phyloP scores from a whole-genome alignment of 176 grass and related monocot species.

The Thinopyrum elongatum region DNA sequence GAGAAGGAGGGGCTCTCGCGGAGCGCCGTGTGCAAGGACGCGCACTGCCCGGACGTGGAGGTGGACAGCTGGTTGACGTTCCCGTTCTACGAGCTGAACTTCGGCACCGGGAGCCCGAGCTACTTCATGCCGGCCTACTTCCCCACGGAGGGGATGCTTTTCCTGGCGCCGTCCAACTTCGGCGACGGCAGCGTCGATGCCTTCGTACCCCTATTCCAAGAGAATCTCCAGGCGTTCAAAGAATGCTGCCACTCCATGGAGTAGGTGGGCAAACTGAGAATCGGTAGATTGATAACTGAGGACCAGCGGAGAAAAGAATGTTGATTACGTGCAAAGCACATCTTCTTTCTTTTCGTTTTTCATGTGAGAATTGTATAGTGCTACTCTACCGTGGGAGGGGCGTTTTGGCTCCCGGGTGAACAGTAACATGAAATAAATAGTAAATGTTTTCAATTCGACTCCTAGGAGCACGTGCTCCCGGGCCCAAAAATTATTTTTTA shows the following conservation, averaged over 20 bases:
- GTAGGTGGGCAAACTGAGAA: too few species aligned
- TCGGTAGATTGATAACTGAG: too few species aligned
- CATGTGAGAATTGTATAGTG: too few species aligned
- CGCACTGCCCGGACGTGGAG: constrained; percentile 62
- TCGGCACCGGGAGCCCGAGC: constrained; percentile 54
- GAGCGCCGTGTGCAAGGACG: constrained; percentile 39
- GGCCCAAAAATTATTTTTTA: too few species aligned
- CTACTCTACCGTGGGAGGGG: too few species aligned
- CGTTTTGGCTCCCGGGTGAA: too few species aligned
- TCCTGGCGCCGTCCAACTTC: constrained; percentile 50
- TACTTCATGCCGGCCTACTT: constrained; percentile 80
- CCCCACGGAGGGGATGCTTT: constrained; percentile 56
- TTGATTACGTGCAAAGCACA: too few species aligned
- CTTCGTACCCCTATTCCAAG: constrained; percentile 51
- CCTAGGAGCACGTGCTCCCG: too few species aligned
- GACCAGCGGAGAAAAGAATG: too few species aligned
- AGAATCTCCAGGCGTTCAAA: constrained; percentile 60
- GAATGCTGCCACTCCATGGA: constrained; percentile 52
- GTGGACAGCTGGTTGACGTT: constrained; percentile 84
- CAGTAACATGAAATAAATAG: too few species aligned
- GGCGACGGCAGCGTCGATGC: constrained; percentile 68
- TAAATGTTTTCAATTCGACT: too few species aligned
- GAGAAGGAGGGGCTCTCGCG: constrained; percentile 41
- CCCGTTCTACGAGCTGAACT: constrained; percentile 77
- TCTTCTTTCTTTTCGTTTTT: too few species aligned